A percentile compares a stretch with the other conserved stretches of the same genome.
Conservation (phyloP, 2,329 filamentous ascomycete genomes). For the Stachybotrys elegans region DNA sequence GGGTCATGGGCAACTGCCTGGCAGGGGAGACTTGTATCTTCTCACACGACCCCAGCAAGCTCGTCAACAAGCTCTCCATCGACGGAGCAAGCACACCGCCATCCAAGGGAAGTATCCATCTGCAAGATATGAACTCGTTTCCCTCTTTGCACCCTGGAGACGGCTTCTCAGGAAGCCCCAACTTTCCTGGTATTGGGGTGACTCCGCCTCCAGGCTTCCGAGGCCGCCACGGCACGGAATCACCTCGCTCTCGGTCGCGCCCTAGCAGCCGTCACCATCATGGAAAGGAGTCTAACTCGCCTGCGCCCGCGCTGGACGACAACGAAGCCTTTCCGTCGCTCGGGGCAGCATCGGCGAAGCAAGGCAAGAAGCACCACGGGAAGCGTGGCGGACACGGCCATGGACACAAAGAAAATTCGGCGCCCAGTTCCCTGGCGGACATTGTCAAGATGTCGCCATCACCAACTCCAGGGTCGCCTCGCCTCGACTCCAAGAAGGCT, state of each 20-base stretch:
- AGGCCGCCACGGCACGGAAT: slow-evolving; percentile 53
- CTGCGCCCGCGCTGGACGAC: slow-evolving; percentile 79
- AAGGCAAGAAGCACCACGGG: slow-evolving; percentile 86
- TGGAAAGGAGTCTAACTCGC: slow-evolving; percentile 53
- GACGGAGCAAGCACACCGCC: slow-evolving; percentile 64
- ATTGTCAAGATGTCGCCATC: slow-evolving; percentile 94
- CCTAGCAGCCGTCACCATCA: slow-evolving; percentile 73
- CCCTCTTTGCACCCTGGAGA: slow-evolving; percentile 64
- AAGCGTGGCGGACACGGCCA: slow-evolving; percentile 82
- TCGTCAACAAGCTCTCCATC: slow-evolving; percentile 76
- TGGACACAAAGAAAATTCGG: slow-evolving; percentile 60
- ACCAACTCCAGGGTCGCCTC: slow-evolving; percentile 59
- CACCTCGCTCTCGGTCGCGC: slow-evolving; percentile 71
- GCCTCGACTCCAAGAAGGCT: slow-evolving; percentile 55
- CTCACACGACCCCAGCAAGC: slow-evolving; percentile 86
- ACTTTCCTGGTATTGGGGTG: slow-evolving; percentile 45
- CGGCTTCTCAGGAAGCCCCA: slow-evolving; percentile 48
- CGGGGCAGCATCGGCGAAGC: slow-evolving; percentile 69
- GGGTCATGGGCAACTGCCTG: slow-evolving; percentile 91
- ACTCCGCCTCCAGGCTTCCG: slow-evolving; percentile 69
- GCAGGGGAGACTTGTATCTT: slow-evolving; percentile 94
- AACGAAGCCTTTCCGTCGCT: slow-evolving; percentile 92
- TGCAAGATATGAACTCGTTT: slow-evolving; percentile 82
- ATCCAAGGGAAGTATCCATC: slow-evolving; percentile 63
- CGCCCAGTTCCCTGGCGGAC: slow-evolving; percentile 79